Percentiles rank a stretch among this genome's conserved stretches.
These are phyloP conservation scores for Gamarada debralockiae DNA, from an alignment of 495 filamentous ascomycete genomes.

Conservation along the genomic window DNA sequence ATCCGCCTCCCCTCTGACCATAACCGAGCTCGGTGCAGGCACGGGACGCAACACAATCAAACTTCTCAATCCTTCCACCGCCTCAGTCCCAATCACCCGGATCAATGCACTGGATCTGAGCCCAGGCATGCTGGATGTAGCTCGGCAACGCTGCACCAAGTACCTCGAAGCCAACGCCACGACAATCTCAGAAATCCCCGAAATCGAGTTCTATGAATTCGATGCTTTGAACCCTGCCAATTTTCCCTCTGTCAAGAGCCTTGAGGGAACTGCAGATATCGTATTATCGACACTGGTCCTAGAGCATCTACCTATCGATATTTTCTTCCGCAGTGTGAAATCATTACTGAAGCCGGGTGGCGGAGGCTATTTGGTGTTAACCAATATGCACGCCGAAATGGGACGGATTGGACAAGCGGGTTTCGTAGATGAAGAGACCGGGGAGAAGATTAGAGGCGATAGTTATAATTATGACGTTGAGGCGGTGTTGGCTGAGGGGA, in stretches of 20 bases:
- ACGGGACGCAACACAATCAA: slow-evolving; percentile 66
- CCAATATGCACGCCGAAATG: slow-evolving; percentile 75
- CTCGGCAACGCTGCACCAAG: slow-evolving; percentile 1
- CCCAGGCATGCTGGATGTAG: slow-evolving; percentile 32
- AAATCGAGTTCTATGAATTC: slow-evolving; percentile 11
- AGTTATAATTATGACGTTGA: slow-evolving; percentile 55
- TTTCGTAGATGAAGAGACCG: slow-evolving; percentile 54
- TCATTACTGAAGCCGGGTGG: slow-evolving; percentile 36
- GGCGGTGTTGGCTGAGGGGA: slow-evolving; percentile 54
- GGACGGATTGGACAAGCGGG: slow-evolving; percentile 60
- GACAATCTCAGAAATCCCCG: not conserved
- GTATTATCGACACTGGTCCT: slow-evolving; percentile 62
- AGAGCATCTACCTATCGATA: slow-evolving; percentile 58
- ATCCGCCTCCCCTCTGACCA: slow-evolving; percentile 22
- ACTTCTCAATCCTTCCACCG: slow-evolving; percentile 35
- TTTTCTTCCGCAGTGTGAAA: slow-evolving; percentile 52
- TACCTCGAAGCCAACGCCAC: not conserved
- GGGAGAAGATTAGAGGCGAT: slow-evolving; percentile 56
- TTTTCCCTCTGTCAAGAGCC: slow-evolving; percentile 17
- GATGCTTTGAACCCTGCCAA: slow-evolving; percentile 11
- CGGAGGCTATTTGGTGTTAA: slow-evolving; percentile 56
- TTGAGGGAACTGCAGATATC: slow-evolving; percentile 34
- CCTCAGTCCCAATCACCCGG: slow-evolving; percentile 16
- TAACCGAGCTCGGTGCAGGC: slow-evolving; percentile 64
- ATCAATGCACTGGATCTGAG: slow-evolving; percentile 50